Evolutionary conservation across 108 stramenopile species (phyloP).

Genomic region (Cyclotella sp.): DNA sequence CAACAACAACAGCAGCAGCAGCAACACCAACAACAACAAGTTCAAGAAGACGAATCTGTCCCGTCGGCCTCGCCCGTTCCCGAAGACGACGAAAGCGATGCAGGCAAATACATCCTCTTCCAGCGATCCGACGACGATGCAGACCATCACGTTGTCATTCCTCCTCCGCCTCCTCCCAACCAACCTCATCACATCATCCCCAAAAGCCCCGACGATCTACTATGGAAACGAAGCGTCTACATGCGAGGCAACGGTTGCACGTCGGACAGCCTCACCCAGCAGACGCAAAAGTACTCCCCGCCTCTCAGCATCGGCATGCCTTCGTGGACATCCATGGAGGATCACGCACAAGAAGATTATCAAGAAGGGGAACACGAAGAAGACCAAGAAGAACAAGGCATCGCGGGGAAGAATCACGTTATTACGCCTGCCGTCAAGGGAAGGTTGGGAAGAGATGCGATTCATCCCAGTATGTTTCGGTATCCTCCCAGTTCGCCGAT

Average conservation of each 20-base stretch:
- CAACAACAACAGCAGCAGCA: not conserved
- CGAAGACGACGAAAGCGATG: conserved; percentile 25
- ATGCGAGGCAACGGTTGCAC: not conserved
- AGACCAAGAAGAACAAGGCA: not conserved
- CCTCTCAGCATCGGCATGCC: conserved; percentile 12
- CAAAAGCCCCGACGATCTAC: conserved; percentile 13
- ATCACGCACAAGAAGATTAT: conserved; percentile 3
- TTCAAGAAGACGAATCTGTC: not conserved
- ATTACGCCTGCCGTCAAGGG: conserved; percentile 14
- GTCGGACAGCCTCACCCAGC: not conserved
- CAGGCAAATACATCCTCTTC: conserved; percentile 31
- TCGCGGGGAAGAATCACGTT: not conserved
- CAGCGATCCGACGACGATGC: conserved; percentile 28
- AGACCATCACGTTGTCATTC: not conserved
- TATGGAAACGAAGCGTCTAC: not conserved
- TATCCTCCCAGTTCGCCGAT: conserved; percentile 27
- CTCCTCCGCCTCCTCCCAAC: not conserved
- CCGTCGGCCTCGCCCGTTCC: not conserved
- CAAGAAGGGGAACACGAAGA: not conserved
- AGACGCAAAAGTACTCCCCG: not conserved
- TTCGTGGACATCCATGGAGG: conserved; percentile 10
- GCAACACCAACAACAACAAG: not conserved
- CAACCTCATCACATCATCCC: not conserved
- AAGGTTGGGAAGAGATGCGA: not conserved
- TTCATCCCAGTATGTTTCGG: conserved; percentile 3